These are phyloP conservation scores for Apiospora sp. DNA, from an alignment of 2,329 filamentous ascomycete species.

Conservation along the genomic window DNA sequence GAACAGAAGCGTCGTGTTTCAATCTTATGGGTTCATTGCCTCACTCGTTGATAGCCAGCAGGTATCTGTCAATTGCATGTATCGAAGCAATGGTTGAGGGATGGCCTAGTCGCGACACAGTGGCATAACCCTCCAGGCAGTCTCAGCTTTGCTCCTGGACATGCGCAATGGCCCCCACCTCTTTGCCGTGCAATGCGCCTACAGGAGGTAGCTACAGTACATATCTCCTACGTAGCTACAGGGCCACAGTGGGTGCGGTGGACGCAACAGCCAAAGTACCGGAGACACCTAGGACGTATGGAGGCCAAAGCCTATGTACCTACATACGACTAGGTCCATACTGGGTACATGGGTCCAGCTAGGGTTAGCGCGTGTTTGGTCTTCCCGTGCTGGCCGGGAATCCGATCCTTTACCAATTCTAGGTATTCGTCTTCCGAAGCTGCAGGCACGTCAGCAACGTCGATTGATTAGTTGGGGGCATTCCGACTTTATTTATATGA, in stretches of 20 bases:
- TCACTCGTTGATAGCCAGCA: background rate
- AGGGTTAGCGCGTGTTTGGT: slow-evolving; percentile 1
- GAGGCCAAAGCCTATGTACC: background rate
- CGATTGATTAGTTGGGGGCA: background rate
- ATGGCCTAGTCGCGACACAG: slow-evolving; percentile 9
- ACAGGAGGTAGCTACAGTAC: too few relatives aligned
- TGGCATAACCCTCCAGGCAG: background rate
- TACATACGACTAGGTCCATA: too few relatives aligned
- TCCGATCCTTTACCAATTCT: background rate
- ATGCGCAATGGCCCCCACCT: slow-evolving; percentile 1
- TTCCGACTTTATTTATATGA: background rate
- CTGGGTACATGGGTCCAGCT: slow-evolving; percentile 1
- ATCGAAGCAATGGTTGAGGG: background rate
- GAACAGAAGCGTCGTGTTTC: slow-evolving; percentile 11
- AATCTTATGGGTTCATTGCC: slow-evolving; percentile 19
- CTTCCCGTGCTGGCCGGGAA: slow-evolving; percentile 1
- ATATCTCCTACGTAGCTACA: too few relatives aligned
- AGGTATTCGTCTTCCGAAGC: background rate
- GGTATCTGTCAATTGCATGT: background rate
- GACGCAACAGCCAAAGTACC: too few relatives aligned
- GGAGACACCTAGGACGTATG: background rate
- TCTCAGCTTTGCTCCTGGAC: slow-evolving; percentile 15
- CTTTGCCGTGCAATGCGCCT: background rate
- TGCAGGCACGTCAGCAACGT: background rate
- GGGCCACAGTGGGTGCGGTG: background rate